phyloP scores from a whole-genome alignment of 148 eudicot species.

The Fagopyrum tataricum region DNA sequence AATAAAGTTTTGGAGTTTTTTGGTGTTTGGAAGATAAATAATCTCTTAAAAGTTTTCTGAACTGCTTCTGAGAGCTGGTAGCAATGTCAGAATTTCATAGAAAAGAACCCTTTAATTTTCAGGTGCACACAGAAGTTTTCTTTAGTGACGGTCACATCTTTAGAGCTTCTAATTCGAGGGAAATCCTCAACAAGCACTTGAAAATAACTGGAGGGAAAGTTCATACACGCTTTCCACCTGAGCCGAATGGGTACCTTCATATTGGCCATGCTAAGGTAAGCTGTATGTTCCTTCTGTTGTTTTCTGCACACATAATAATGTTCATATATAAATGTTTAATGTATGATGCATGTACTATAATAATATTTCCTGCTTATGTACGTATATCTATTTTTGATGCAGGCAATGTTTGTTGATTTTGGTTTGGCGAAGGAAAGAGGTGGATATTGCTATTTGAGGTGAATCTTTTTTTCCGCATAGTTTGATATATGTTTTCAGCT shows the following conservation, averaged over 20 bases:
- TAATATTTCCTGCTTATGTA: constrained; percentile 2
- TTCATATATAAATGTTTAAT: not conserved
- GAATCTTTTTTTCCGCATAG: not conserved
- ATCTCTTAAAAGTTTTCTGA: too few relatives aligned
- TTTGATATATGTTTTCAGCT: not conserved
- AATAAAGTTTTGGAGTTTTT: too few relatives aligned
- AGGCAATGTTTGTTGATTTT: constrained; percentile 98
- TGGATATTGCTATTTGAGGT: constrained; percentile 93
- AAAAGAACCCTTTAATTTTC: constrained; percentile 15
- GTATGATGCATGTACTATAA: not conserved
- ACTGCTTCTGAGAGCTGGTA: too few relatives aligned
- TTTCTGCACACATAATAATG: not conserved
- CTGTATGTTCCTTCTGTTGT: constrained; percentile 3
- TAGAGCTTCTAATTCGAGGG: constrained; percentile 78
- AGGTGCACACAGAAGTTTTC: constrained; percentile 94
- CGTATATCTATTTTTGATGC: constrained; percentile 6
- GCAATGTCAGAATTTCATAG: not conserved
- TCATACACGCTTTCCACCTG: constrained; percentile 90
- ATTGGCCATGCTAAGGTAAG: constrained; percentile 97
- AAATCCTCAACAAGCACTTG: constrained; percentile 68
- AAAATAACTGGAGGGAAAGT: constrained; percentile 78
- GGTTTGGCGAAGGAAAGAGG: constrained; percentile 93
- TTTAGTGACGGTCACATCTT: constrained; percentile 70
- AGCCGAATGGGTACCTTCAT: constrained; percentile 97
- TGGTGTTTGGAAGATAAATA: too few relatives aligned